Evolutionary conservation across 1,139 yeast genomes (phyloP).

Genomic region (Saccharomycopsis phalli): DNA sequence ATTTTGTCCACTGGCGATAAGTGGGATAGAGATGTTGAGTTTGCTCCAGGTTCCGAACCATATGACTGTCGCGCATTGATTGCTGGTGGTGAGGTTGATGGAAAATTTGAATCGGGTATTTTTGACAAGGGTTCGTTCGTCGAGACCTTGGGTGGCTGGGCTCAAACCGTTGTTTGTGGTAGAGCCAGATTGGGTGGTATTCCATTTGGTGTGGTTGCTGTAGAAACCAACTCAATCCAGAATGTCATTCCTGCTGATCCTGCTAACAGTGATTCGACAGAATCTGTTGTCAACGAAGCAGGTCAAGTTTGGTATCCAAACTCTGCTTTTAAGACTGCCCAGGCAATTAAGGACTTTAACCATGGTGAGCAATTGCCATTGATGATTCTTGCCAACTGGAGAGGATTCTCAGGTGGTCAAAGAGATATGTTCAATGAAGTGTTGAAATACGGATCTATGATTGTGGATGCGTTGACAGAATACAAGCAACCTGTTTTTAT

Average conservation of each 20-base stretch:
- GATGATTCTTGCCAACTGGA: constrained; percentile 98
- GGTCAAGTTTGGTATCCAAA: constrained; percentile 99
- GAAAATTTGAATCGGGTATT: constrained; percentile 72
- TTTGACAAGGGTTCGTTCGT: constrained; percentile 91
- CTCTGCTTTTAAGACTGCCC: constrained; percentile 97
- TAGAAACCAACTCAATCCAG: constrained; percentile 84
- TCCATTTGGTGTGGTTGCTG: constrained; percentile 96
- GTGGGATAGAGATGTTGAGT: constrained; percentile 93
- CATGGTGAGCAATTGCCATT: constrained; percentile 95
- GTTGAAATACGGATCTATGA: constrained; percentile 89
- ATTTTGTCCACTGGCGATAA: constrained; percentile 58
- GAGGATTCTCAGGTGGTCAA: constrained; percentile 99
- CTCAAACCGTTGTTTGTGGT: constrained; percentile 95
- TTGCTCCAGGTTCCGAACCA: constrained; percentile 64
- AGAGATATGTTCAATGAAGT: constrained; percentile 99
- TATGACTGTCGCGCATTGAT: constrained; percentile 96
- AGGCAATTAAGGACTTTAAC: constrained; percentile 95
- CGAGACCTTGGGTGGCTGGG: constrained; percentile 98
- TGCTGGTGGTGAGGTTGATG: constrained; percentile 66
- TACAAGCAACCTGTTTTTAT: constrained; percentile 95
- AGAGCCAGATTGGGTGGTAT: constrained; percentile 98
- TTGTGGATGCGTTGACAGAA: constrained; percentile 93
- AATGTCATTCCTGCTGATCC: constrained; percentile 95
- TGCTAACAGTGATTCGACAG: constrained; percentile 92
- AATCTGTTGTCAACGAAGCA: constrained; percentile 82